These are phyloP conservation scores for Hypoxylon sp. DNA, from an alignment of 2,329 filamentous ascomycete genomes.

Conservation along the genomic window DNA sequence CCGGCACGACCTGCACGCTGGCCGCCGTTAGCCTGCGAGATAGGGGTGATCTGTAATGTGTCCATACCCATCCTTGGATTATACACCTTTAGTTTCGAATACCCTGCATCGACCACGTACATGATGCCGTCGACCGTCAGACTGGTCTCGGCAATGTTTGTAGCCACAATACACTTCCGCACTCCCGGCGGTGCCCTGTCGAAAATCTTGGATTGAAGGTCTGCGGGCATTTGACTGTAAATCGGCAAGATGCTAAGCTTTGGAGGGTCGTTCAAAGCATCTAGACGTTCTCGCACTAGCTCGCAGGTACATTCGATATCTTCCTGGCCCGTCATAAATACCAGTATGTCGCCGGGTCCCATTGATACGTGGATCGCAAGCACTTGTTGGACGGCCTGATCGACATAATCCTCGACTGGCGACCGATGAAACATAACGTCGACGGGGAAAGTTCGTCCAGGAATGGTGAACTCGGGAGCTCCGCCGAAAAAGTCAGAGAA, in stretches of 20 bases:
- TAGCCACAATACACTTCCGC: conserved; percentile 96
- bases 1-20: conserved; percentile 94
- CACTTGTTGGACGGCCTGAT: conserved; percentile 94
- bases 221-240: conserved; percentile 99
- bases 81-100: conserved; percentile 97
- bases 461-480: conserved; percentile 95
- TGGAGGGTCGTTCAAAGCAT: conserved; percentile 90
- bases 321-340: conserved; percentile 99
- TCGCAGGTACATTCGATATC: conserved; percentile 98
- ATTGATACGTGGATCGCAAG: conserved; percentile 96
- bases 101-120: conserved; percentile 96
- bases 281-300: conserved; percentile 84
- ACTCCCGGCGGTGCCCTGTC: conserved; percentile 89
- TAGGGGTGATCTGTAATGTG: conserved; percentile 95
- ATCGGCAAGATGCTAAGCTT: conserved; percentile 95
- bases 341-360: conserved; percentile 89
- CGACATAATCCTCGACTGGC: conserved; percentile 96
- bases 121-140: conserved; percentile 98
- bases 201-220: conserved; percentile 97
- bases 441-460: conserved; percentile 94
- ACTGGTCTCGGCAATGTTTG: conserved; percentile 98
- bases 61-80: conserved; percentile 99
- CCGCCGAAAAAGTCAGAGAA: conserved; percentile 97
- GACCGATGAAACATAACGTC: conserved; percentile 95
- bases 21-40: conserved; percentile 94